A percentile compares a stretch with the other conserved stretches of the same genome.
These are phyloP conservation scores for Hansfordia pulvinata DNA, from an alignment of 2,329 filamentous ascomycete genomes.

Conservation along the genomic window DNA sequence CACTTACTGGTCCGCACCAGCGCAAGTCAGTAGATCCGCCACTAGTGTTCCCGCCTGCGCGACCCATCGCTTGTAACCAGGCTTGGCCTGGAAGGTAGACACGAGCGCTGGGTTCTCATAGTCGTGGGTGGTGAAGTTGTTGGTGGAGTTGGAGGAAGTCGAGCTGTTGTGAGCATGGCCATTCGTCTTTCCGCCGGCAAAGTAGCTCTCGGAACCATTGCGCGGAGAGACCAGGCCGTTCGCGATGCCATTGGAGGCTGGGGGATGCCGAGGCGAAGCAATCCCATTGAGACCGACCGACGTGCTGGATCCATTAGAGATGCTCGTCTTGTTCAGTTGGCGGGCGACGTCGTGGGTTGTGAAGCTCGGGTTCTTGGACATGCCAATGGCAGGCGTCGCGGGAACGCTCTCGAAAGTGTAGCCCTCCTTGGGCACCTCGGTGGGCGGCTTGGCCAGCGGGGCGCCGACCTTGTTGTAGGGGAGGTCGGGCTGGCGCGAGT, in stretches of 20 bases:
- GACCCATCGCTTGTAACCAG: slow-evolving; percentile 97
- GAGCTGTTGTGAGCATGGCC: slow-evolving; percentile 20
- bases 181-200: slow-evolving; percentile 16
- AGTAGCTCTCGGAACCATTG: slow-evolving; percentile 21
- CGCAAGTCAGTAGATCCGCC: slow-evolving; percentile 86
- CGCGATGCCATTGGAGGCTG: slow-evolving; percentile 14
- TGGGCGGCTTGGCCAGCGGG: slow-evolving; percentile 60
- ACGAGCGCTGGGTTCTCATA: slow-evolving; percentile 43
- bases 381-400: slow-evolving; percentile 64
- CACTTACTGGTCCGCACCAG: slow-evolving; percentile 83
- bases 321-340: slow-evolving; percentile 54
- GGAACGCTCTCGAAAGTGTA: slow-evolving; percentile 91
- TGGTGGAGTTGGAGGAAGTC: slow-evolving; percentile 24
- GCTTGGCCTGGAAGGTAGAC: slow-evolving; percentile 58
- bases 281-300: slow-evolving; percentile 21
- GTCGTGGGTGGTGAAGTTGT: slow-evolving; percentile 50
- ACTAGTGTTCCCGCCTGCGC: slow-evolving; percentile 92
- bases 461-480: slow-evolving; percentile 94
- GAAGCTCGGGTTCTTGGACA: slow-evolving; percentile 51
- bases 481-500: slow-evolving; percentile 89
- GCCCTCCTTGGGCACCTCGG: slow-evolving; percentile 36
- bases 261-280: slow-evolving; percentile 11
- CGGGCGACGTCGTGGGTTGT: slow-evolving; percentile 61
- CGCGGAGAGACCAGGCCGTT: slow-evolving; percentile 6
- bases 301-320: slow-evolving; percentile 32